Conservation (phyloP, 2,329 filamentous ascomycete species). For the Scorias spongiosa region DNA sequence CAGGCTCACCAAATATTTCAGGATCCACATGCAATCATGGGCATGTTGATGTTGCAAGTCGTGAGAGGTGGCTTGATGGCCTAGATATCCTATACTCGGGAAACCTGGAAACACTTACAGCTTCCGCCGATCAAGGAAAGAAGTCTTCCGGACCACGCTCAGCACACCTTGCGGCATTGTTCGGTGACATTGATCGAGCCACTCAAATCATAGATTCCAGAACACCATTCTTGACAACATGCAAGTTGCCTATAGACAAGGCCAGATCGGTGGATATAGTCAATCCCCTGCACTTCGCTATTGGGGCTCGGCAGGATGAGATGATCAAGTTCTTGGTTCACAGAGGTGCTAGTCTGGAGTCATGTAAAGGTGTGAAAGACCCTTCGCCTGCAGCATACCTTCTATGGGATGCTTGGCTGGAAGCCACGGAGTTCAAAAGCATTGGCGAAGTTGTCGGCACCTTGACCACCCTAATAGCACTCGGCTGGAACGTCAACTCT, state of each 20-base stretch:
- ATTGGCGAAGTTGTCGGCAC: not conserved
- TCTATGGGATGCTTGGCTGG: not conserved
- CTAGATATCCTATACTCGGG: not conserved
- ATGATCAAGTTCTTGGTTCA: not conserved
- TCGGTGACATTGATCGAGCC: not conserved
- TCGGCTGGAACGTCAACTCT: not conserved
- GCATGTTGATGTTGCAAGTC: not conserved
- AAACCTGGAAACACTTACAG: not conserved
- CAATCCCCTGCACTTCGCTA: not conserved
- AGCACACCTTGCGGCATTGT: not conserved
- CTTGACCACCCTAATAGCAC: not conserved
- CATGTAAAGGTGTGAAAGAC: not conserved
- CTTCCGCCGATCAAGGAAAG: not conserved
- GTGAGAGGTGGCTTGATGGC: not conserved
- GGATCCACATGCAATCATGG: not conserved
- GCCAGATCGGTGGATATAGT: not conserved
- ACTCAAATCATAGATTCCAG: not conserved
- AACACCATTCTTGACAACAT: not conserved
- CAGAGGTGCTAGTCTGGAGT: not conserved
- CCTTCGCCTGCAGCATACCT: not conserved
- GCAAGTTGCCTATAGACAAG: not conserved
- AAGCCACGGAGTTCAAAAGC: not conserved
- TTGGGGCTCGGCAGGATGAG: not conserved
- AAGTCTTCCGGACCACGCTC: not conserved
- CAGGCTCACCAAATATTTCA: no score